Evolutionary conservation across 176 grass and related monocot species (phyloP).

Genomic region (Eleusine indica): DNA sequence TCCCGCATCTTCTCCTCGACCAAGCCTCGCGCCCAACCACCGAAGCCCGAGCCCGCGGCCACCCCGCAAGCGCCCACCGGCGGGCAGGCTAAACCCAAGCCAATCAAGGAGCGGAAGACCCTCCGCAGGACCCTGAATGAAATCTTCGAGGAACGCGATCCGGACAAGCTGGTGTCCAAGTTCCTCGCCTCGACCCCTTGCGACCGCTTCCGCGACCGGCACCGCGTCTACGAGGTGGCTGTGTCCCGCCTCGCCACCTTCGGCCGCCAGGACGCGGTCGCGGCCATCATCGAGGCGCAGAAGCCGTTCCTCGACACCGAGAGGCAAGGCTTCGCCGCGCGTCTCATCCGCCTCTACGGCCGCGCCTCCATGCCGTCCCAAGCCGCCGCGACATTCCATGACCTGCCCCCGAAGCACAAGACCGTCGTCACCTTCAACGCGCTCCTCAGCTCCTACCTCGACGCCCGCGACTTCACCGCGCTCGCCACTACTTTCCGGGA

Average conservation of each 20-base stretch:
- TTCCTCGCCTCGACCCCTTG: conserved; percentile 50
- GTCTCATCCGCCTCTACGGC: conserved; percentile 63
- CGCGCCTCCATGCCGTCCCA: conserved; percentile 56
- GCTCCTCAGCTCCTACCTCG: conserved; percentile 36
- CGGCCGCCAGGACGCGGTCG: conserved; percentile 45
- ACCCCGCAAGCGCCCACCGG: neutral
- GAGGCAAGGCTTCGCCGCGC: conserved; percentile 43
- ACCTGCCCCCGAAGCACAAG: conserved; percentile 42
- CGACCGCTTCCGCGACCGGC: conserved; percentile 44
- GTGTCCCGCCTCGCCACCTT: conserved; percentile 47
- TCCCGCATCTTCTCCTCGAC: conserved; percentile 26
- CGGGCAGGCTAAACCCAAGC: neutral
- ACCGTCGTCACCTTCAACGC: conserved; percentile 47
- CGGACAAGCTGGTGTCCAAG: conserved; percentile 55
- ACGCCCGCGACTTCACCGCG: conserved; percentile 15
- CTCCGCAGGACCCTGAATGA: neutral
- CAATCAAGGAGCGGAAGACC: neutral
- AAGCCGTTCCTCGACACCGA: conserved; percentile 55
- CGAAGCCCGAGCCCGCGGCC: neutral
- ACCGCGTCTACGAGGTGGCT: conserved; percentile 50
- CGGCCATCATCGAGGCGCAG: conserved; percentile 57
- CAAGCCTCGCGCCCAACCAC: neutral
- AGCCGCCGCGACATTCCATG: conserved; percentile 42
- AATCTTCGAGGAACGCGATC: conserved; percentile 42
- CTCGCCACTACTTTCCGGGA: conserved; percentile 42